Conservation (phyloP, 2,329 filamentous ascomycete genomes). For the Cadophora sp. region DNA sequence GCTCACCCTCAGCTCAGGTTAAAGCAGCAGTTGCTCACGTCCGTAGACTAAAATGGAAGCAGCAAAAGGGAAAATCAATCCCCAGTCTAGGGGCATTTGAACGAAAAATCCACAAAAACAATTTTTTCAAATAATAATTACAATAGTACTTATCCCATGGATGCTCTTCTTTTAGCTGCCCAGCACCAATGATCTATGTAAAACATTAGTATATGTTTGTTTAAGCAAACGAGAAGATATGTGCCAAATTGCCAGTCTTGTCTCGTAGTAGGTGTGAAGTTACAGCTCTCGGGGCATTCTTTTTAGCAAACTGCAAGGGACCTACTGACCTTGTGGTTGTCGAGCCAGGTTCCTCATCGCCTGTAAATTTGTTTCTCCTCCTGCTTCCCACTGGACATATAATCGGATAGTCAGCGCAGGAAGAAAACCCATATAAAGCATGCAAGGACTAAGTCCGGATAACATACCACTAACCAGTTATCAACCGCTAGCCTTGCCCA, state of each 20-base stretch:
- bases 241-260: too few species aligned
- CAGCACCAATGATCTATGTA: background rate
- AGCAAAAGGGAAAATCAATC: too few species aligned
- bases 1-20: too few species aligned
- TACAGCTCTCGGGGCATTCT: background rate
- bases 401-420: background rate
- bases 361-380: conserved; percentile 1
- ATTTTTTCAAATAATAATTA: too few species aligned
- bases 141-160: background rate
- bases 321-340: background rate
- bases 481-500: conserved; percentile 21
- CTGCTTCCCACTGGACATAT: conserved; percentile 6
- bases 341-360: conserved; percentile 2
- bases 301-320: background rate
- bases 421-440: background rate
- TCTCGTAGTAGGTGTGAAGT: background rate
- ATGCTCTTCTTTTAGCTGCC: background rate
- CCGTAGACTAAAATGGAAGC: too few species aligned
- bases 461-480: conserved; percentile 7
- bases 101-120: too few species aligned
- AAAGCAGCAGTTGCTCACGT: too few species aligned
- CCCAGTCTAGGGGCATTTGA: too few species aligned
- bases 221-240: background rate
- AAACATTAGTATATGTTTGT: background rate
- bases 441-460: background rate